These are phyloP conservation scores for Delitschia confertaspora DNA, from an alignment of 495 filamentous ascomycete genomes.

Conservation along the genomic window DNA sequence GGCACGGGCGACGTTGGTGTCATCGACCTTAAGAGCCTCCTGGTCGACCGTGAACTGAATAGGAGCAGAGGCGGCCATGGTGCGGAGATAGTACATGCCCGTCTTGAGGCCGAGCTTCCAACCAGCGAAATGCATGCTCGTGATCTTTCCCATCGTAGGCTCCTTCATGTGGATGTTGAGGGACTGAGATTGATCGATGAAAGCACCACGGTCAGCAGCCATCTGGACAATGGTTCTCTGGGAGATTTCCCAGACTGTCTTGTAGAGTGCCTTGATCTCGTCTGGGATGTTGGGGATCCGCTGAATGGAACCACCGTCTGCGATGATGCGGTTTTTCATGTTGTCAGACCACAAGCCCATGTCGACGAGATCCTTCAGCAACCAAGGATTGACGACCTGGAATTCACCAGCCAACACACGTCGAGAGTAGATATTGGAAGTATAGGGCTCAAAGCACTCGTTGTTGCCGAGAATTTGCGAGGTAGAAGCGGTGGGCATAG, in stretches of 20 bases:
- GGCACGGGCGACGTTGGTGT: slow-evolving; percentile 66
- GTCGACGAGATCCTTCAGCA: slow-evolving; percentile 95
- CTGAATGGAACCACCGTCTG: slow-evolving; percentile 91
- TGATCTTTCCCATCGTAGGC: slow-evolving; percentile 99
- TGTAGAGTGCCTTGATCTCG: slow-evolving; percentile 95
- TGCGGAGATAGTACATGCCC: slow-evolving; percentile 99
- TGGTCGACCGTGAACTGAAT: slow-evolving; percentile 99
- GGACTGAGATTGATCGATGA: slow-evolving; percentile 97
- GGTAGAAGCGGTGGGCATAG: slow-evolving; percentile 95
- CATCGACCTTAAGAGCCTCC: slow-evolving; percentile 80
- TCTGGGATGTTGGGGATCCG: slow-evolving; percentile 91
- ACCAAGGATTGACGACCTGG: slow-evolving; percentile 98
- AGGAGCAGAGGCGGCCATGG: slow-evolving; percentile 89
- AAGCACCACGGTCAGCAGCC: slow-evolving; percentile 96
- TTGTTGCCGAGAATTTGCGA: slow-evolving; percentile 97
- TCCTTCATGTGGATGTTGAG: slow-evolving; percentile 99
- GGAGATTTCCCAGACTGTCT: slow-evolving; percentile 99
- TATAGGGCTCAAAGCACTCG: slow-evolving; percentile 99
- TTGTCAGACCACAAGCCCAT: slow-evolving; percentile 97
- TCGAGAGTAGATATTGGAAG: slow-evolving; percentile 97
- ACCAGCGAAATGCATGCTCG: slow-evolving; percentile 97
- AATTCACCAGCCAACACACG: slow-evolving; percentile 97
- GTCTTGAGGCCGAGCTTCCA: slow-evolving; percentile 99
- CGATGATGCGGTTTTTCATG: slow-evolving; percentile 99
- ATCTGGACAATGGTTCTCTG: slow-evolving; percentile 92